Percentiles rank a stretch among this genome's conserved stretches.
Conservation (phyloP, 805 yeast species). For the Saccharomycopsis selenospora region DNA sequence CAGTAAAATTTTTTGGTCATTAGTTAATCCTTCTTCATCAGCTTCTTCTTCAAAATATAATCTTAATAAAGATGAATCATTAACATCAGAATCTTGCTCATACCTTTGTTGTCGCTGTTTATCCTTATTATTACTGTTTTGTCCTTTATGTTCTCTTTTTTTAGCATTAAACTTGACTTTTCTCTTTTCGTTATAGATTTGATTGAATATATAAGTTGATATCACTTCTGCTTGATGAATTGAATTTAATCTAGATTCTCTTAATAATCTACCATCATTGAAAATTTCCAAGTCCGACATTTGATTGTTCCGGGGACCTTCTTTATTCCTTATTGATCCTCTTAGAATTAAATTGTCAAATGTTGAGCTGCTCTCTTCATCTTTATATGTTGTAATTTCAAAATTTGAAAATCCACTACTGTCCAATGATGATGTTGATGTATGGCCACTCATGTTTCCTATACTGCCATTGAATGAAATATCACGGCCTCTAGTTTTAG, state of each 20-base stretch:
- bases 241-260: constrained; percentile 12
- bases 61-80: background rate
- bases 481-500: background rate
- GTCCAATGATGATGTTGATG: background rate
- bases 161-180: background rate
- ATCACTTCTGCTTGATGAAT: constrained; percentile 15
- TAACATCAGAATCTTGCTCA: background rate
- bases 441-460: background rate
- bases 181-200: constrained; percentile 11
- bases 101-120: too few relatives aligned
- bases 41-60: constrained; percentile 1
- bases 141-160: background rate
- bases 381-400: background rate
- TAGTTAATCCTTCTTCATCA: background rate
- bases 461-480: background rate
- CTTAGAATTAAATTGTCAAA: constrained; percentile 5
- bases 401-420: background rate
- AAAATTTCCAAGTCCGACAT: constrained; percentile 10
- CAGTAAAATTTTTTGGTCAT: background rate
- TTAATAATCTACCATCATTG: constrained; percentile 12
- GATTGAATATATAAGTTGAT: constrained; percentile 14
- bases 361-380: constrained; percentile 3
- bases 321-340: constrained; percentile 1
- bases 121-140: background rate
- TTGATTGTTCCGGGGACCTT: background rate